Percentiles rank a stretch among this genome's conserved stretches.
These are phyloP conservation scores for Chaetoceros muelleri DNA, from an alignment of 108 stramenopile genomes.

Conservation along the genomic window DNA sequence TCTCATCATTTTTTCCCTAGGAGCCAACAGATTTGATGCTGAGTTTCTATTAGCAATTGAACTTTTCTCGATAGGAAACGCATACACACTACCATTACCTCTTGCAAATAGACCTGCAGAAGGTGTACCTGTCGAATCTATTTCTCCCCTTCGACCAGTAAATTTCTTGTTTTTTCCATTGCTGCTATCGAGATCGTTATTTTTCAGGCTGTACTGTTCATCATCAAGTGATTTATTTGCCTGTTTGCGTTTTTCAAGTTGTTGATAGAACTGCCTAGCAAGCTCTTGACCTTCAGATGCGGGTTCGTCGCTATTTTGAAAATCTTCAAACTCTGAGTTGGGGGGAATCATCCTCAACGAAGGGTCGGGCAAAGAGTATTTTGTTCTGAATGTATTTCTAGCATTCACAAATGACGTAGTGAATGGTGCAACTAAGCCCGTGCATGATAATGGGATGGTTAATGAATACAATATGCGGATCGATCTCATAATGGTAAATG, in stretches of 20 bases:
- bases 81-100: neutral
- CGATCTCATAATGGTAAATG: too few relatives aligned
- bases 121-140: neutral
- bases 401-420: too few relatives aligned
- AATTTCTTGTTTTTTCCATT: neutral
- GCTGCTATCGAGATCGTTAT: neutral
- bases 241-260: neutral
- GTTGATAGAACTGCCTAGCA: neutral
- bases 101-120: neutral
- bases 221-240: neutral
- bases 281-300: neutral
- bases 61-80: neutral
- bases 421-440: too few relatives aligned
- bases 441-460: too few relatives aligned
- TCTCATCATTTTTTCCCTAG: slow-evolving; percentile 31
- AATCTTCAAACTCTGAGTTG: too few relatives aligned
- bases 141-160: neutral
- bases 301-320: neutral
- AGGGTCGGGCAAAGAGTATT: too few relatives aligned
- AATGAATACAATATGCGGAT: too few relatives aligned
- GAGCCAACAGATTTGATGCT: slow-evolving; percentile 18
- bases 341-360: too few relatives aligned
- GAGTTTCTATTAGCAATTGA: neutral
- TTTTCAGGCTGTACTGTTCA: neutral
- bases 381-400: too few relatives aligned